Conservation (phyloP, 2,329 filamentous ascomycete species). For the Orbilia blumenaviensis region DNA sequence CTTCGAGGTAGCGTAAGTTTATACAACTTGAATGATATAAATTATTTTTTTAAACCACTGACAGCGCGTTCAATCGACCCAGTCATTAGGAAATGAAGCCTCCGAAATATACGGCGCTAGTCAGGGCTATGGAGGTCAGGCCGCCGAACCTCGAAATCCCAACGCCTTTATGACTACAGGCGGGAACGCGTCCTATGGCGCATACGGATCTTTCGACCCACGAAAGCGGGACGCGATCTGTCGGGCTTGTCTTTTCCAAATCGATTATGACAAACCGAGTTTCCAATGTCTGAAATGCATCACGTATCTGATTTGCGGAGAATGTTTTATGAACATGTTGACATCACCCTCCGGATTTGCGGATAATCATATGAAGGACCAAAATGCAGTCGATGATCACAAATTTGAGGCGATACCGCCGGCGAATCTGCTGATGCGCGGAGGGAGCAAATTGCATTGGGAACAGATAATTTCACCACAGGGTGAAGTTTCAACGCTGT, state of each 20-base stretch:
- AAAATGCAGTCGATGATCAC: neutral
- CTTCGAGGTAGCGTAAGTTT: neutral
- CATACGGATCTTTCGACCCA: neutral
- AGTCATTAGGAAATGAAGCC: conserved; percentile 4
- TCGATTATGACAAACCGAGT: neutral
- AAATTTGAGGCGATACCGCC: conserved; percentile 27
- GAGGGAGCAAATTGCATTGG: conserved; percentile 12
- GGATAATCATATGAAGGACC: neutral
- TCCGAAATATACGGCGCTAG: neutral
- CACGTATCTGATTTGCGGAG: conserved; percentile 3
- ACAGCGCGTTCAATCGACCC: neutral
- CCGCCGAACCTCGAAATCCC: conserved; percentile 7
- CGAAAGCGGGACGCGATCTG: neutral
- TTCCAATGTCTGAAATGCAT: conserved; percentile 26
- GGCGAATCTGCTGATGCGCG: neutral
- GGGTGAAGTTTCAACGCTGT: conserved; percentile 10
- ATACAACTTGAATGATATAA: neutral
- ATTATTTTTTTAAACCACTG: neutral
- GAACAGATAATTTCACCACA: conserved; percentile 11
- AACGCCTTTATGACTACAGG: conserved; percentile 3
- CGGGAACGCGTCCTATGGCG: neutral
- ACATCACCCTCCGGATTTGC: neutral
- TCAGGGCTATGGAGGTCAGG: neutral
- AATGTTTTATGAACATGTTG: conserved; percentile 3
- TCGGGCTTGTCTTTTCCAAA: neutral